Percentiles rank a stretch among this genome's conserved stretches.
phyloP scores from a whole-genome alignment of 31 red algal genomes.

The Odonthalia washingtoniensis region DNA sequence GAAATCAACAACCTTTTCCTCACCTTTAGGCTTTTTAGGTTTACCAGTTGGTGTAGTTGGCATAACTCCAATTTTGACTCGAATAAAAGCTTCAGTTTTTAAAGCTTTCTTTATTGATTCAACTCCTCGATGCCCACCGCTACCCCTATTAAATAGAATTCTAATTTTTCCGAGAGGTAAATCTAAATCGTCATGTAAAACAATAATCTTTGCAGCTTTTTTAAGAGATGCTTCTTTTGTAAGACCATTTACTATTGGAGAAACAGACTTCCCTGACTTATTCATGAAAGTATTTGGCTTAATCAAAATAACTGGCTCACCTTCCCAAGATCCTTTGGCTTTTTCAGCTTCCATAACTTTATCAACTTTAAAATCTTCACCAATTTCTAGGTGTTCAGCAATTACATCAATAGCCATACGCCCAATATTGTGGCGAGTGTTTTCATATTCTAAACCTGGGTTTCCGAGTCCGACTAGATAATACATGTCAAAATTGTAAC shows the following conservation, averaged over 20 bases:
- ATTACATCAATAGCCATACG: neutral
- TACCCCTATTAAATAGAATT: neutral
- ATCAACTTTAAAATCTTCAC: neutral
- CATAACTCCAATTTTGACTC: neutral
- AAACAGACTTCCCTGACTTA: neutral
- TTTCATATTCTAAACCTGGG: neutral
- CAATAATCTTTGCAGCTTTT: neutral
- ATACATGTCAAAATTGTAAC: neutral
- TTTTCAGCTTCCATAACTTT: neutral
- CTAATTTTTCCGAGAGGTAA: neutral
- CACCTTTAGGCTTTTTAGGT: neutral
- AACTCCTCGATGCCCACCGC: neutral
- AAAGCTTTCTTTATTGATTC: neutral
- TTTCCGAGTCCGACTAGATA: constrained; percentile 14
- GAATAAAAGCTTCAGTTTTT: neutral
- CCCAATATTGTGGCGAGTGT: constrained; percentile 26
- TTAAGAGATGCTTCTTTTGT: neutral
- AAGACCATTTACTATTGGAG: no score
- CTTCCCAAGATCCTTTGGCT: neutral
- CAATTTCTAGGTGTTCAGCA: neutral
- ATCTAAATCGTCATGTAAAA: neutral
- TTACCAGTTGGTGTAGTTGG: neutral
- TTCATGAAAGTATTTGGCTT: neutral
- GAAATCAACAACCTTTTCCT: no score
- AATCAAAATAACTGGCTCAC: neutral